Conservation (phyloP, 768 basidiomycete genomes). For the Bullera alba region DNA sequence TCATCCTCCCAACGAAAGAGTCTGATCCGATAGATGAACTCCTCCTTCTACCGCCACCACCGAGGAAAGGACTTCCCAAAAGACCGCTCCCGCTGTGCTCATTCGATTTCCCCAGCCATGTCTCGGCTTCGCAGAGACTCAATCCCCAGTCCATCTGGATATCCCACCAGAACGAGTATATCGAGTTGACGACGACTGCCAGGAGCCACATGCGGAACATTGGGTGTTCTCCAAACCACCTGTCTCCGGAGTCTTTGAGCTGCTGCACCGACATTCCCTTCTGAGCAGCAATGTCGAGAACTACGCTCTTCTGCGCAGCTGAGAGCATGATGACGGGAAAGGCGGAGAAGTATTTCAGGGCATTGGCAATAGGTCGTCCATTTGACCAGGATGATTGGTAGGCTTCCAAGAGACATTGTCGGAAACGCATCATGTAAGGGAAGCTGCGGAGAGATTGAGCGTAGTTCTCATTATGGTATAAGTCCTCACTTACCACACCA, state of each 20-base stretch:
- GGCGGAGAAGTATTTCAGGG: conserved; percentile 89
- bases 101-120: conserved; percentile 32
- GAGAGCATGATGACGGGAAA: conserved; percentile 95
- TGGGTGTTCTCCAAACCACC: conserved; percentile 68
- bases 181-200: conserved; percentile 74
- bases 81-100: background rate
- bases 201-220: conserved; percentile 83
- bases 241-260: conserved; percentile 46
- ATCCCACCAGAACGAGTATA: conserved; percentile 99
- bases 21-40: background rate
- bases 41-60: conserved; percentile 1
- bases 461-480: background rate
- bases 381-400: conserved; percentile 58
- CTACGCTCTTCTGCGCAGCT: conserved; percentile 72
- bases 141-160: conserved; percentile 97
- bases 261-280: conserved; percentile 49
- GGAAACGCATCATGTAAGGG: conserved; percentile 82
- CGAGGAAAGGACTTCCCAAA: background rate
- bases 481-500: conserved; percentile 71
- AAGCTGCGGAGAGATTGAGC: conserved; percentile 51
- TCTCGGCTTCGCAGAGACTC: conserved; percentile 55
- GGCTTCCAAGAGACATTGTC: conserved; percentile 90
- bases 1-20: background rate
- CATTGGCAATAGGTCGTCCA: conserved; percentile 74
- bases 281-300: conserved; percentile 54